Evolutionary conservation across 345 rosid genomes (phyloP), one percentile per base, ranked within the genome.

Genomic region (Gossypium arboreum): DNA sequence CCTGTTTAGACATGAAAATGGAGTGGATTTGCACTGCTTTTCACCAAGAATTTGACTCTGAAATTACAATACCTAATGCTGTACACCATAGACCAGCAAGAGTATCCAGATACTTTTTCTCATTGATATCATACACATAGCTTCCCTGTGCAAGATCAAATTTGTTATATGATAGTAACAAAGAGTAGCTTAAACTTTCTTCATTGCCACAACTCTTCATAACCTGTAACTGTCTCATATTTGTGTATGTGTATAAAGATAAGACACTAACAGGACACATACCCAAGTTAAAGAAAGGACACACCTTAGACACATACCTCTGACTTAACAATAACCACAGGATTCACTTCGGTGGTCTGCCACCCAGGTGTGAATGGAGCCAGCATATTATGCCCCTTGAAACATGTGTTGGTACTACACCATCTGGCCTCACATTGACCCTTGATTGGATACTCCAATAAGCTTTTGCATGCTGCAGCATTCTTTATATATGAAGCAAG

Each of bases 351-450:
- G 56, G 85, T 69, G 76, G 83, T 79, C 76, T 93, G 99, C 99
- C 98, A 90, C 39, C 98, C 99, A 69, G 98, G 97, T 3, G 98
- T 93, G 76, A 96, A 96, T 82, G 99, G 98, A 56, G 97, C 99
- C 80, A 96, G 86, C 98, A 96, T 90, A 80, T 87, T 95, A 84
- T 92, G 98, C 69, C 98, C 97, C 74, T 93, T 93, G 77, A 76
- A 89, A 62, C 88, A 85, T 80, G 89, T 86, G 27, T 87, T 81
- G 0, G 90, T 77, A 70, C 86, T 52, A 47, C 81, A 93, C 29
- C 85, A 83, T 81, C 97, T 85, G 48, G 87, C 77, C 55, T 82
- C 75, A 52, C 56, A 56, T 34, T 78, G 65, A 45, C 66, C 69
- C 68, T n/a, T 77, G 51, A 39, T 51, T 27, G 80, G 61, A 66